Conservation (phyloP, 345 rosid species). For the Passiflora organensis region DNA sequence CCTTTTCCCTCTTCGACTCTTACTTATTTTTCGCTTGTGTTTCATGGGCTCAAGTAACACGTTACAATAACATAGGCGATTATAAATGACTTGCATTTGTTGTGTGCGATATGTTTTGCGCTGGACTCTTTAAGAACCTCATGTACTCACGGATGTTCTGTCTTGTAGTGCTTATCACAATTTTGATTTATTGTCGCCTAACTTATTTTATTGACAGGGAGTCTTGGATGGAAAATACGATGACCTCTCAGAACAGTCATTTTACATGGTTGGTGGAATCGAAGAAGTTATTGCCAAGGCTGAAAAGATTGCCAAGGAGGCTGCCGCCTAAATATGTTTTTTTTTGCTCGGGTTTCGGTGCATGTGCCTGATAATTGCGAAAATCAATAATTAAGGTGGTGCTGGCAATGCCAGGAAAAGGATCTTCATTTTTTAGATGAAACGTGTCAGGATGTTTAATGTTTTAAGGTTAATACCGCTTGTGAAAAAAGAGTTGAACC, state of each 20-base stretch:
- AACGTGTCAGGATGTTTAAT: neutral
- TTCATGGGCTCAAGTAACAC: too few species aligned
- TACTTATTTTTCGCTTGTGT: too few species aligned
- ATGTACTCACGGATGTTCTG: too few species aligned
- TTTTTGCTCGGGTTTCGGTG: neutral
- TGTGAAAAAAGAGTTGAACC: conserved; percentile 18
- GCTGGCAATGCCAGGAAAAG: conserved; percentile 17
- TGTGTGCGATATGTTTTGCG: too few species aligned
- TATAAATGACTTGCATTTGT: too few species aligned
- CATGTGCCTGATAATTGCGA: conserved; percentile 10
- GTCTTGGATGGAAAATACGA: conserved; percentile 84
- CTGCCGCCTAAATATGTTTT: conserved; percentile 31
- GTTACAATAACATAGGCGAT: too few species aligned
- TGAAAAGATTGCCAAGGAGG: conserved; percentile 72
- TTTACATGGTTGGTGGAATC: conserved; percentile 85
- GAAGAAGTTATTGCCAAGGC: conserved; percentile 89
- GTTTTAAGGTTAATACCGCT: conserved; percentile 8
- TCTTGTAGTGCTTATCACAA: too few species aligned
- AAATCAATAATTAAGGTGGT: conserved; percentile 18
- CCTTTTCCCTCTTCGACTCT: too few species aligned
- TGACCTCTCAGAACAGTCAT: conserved; percentile 75
- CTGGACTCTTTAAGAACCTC: too few species aligned
- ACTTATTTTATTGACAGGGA: conserved; percentile 37
- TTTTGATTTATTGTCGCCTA: too few species aligned
- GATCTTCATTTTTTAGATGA: conserved; percentile 24